Evolutionary conservation across 2,329 filamentous ascomycete genomes (phyloP).

Genomic region (Drechslerella stenobrocha): DNA sequence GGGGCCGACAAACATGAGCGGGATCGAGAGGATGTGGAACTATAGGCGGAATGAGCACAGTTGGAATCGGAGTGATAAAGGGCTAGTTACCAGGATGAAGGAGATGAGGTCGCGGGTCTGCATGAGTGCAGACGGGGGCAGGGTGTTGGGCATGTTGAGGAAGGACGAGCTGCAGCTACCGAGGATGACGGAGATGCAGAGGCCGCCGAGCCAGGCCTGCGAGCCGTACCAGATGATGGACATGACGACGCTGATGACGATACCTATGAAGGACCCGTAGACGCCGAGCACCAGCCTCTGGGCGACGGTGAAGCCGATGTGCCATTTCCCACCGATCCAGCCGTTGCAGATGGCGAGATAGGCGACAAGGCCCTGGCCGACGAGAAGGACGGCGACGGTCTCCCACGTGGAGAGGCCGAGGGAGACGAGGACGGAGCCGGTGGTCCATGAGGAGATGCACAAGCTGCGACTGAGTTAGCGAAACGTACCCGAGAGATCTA

Average conservation of each 20-base stretch:
- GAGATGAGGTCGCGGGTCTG: conserved; percentile 43
- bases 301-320: conserved; percentile 41
- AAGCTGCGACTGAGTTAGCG: too few species aligned
- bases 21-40: conserved; percentile 37
- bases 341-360: conserved; percentile 47
- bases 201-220: conserved; percentile 41
- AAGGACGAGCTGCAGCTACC: conserved; percentile 38
- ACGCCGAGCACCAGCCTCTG: conserved; percentile 41
- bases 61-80: background rate
- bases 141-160: conserved; percentile 41
- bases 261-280: conserved; percentile 42
- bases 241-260: conserved; percentile 45
- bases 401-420: conserved; percentile 45
- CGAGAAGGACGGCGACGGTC: conserved; percentile 35
- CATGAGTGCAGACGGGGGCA: conserved; percentile 31
- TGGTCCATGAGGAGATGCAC: conserved; percentile 44
- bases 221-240: conserved; percentile 47
- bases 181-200: conserved; percentile 44
- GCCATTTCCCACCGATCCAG: conserved; percentile 46
- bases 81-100: conserved; percentile 21
- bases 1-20: conserved; percentile 42
- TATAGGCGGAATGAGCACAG: conserved; percentile 10
- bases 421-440: conserved; percentile 40
- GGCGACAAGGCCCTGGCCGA: conserved; percentile 38
- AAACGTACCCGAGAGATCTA: too few species aligned